Base-by-base conservation (phyloP, 1,284 basidiomycete genomes). In the Spongiforma sp. region DNA sequence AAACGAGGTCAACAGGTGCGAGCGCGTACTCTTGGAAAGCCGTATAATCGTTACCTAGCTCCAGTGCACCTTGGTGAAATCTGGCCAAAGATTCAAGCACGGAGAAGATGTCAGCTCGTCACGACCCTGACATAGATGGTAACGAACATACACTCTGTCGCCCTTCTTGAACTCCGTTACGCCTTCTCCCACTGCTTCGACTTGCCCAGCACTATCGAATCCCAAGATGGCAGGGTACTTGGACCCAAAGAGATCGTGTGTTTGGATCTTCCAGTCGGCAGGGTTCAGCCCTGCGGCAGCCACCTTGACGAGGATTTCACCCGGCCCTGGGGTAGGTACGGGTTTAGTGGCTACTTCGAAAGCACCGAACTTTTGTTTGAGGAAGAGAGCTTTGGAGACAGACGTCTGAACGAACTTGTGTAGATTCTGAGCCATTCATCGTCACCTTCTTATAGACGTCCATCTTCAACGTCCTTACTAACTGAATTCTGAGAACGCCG, bases 191-290 rank as follows among this genome's bases (percentile, higher is more conserved):
- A 86, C 71, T 37, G 75, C 73, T 24, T 81, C 81, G 34, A 88
- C 80, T 12, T 78, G 71, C 4, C 87, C 87, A 5, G 80, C 78
- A 50, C 77, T 80, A 66, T 88, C 86, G 5, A 73, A 77, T 17
- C 87, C 86, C 21, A 83, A 65, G 24, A 82, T 71, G 2, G 77
- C 70, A 4, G 82, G 82, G 63, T 66, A 83, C 0, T 70, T 57
- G 0, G 69, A 53, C 1, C 75, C 60, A 43, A 71, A 59, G 34
- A 71, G 0, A 12, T 73, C 79, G 11, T 67, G 65, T 8, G 65
- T 43, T 53, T 77, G 79, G 15, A 81, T 76, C 65, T 77, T 81
- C 77, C 79, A 80, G 54, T 83, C 82, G 32, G 64, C 0, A 17
- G 72, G 74, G 50, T 75, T 75, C 26, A 75, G 53, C 28, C 37